Conservation (phyloP, 2,329 filamentous ascomycete species). For the Cercospora zeae-maydis region DNA sequence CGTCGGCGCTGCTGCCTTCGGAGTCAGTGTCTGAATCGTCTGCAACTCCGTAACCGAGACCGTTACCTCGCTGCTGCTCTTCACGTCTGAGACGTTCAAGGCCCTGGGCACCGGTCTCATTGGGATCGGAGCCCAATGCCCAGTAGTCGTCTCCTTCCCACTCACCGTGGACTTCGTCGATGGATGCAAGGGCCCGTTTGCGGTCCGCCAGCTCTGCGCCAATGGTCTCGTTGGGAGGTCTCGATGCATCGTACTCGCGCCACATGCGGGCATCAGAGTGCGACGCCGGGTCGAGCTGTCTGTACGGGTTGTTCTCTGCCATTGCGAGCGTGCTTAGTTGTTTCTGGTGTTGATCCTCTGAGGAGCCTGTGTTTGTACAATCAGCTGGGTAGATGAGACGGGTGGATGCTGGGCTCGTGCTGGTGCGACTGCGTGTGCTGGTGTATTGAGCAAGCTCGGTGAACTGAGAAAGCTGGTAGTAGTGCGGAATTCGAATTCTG, state of each 20-base stretch:
- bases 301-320: too few relatives aligned
- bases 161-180: not conserved
- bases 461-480: too few relatives aligned
- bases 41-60: not conserved
- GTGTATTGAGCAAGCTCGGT: too few relatives aligned
- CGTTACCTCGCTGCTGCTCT: not conserved
- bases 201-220: not conserved
- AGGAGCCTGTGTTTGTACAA: too few relatives aligned
- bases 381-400: too few relatives aligned
- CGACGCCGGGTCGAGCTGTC: too few relatives aligned
- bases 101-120: not conserved
- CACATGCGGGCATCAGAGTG: not conserved
- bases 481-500: too few relatives aligned
- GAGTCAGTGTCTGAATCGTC: not conserved
- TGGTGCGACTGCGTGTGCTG: too few relatives aligned
- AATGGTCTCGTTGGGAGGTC: not conserved
- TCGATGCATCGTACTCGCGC: not conserved
- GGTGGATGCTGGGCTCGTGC: too few relatives aligned
- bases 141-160: slow-evolving; percentile 2
- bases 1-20: too few relatives aligned
- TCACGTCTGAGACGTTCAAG: not conserved
- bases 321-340: too few relatives aligned
- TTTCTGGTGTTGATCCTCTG: too few relatives aligned
- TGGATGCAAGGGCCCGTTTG: not conserved
- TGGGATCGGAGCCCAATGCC: not conserved